Evolutionary conservation across 176 grass and related monocot genomes (phyloP).

Genomic region (Elymus sibiricus): DNA sequence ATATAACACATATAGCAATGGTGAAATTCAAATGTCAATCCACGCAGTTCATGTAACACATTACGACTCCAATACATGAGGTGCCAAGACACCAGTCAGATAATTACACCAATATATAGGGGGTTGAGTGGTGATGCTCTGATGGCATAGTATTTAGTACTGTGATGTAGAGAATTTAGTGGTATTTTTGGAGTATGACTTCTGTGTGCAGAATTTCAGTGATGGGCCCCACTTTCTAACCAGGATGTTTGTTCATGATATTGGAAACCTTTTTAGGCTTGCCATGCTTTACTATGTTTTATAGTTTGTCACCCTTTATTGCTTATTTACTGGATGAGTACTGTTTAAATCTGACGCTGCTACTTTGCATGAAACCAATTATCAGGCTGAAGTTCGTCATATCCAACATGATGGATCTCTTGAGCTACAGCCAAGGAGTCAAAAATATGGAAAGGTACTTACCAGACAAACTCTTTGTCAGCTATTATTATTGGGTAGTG

Average conservation of each 20-base stretch:
- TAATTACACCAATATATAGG: too few relatives aligned
- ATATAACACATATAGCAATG: too few relatives aligned
- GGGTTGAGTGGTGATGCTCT: too few relatives aligned
- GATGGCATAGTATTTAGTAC: too few relatives aligned
- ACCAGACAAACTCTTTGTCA: background rate
- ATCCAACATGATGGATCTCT: slow-evolving; percentile 93
- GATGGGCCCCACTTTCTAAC: background rate
- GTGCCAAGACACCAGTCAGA: too few relatives aligned
- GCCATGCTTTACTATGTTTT: background rate
- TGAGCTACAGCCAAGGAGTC: slow-evolving; percentile 96
- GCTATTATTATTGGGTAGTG: background rate
- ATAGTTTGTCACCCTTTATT: background rate
- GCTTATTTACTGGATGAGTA: background rate
- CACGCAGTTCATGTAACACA: too few relatives aligned
- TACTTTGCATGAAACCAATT: slow-evolving; percentile 14
- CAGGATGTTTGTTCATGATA: background rate
- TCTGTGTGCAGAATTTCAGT: background rate
- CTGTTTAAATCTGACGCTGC: slow-evolving; percentile 7
- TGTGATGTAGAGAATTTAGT: background rate
- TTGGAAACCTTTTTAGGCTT: background rate
- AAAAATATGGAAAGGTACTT: slow-evolving; percentile 93
- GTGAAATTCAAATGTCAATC: too few relatives aligned
- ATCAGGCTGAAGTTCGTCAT: slow-evolving; percentile 88
- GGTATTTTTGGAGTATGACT: background rate
- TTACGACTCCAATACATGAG: too few relatives aligned